phyloP scores from a whole-genome alignment of 2,329 filamentous ascomycete genomes.

The Diaporthe vaccinii region DNA sequence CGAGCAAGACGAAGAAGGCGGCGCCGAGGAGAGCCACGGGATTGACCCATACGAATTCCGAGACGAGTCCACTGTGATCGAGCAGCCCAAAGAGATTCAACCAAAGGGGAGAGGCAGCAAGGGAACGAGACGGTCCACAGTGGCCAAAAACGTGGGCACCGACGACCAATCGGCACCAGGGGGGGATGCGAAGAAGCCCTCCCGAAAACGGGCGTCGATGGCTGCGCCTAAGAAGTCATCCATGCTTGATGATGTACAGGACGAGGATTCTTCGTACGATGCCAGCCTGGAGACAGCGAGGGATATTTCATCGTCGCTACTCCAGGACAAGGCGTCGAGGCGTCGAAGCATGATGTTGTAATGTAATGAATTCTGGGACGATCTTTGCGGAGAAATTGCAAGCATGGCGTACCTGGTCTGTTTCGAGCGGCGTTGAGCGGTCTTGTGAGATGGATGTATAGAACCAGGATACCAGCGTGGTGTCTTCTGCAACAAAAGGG shows the following conservation, averaged over 20 bases:
- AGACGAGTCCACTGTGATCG: constrained; percentile 58
- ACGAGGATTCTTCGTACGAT: constrained; percentile 49
- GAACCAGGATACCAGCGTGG: constrained; percentile 36
- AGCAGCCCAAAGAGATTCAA: constrained; percentile 37
- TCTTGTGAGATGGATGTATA: not conserved
- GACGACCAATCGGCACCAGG: constrained; percentile 39
- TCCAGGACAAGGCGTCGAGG: constrained; percentile 56
- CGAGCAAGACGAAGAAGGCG: constrained; percentile 20
- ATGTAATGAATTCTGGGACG: constrained; percentile 50
- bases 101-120: constrained; percentile 48
- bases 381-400: not conserved
- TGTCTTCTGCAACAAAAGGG: constrained; percentile 32
- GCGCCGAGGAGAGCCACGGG: constrained; percentile 3
- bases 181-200: constrained; percentile 42
- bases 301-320: constrained; percentile 39
- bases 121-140: constrained; percentile 46
- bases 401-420: constrained; percentile 23
- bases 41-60: constrained; percentile 69
- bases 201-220: constrained; percentile 60
- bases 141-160: constrained; percentile 40
- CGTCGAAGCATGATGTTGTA: constrained; percentile 71
- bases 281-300: constrained; percentile 47
- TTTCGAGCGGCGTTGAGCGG: constrained; percentile 5
- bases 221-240: constrained; percentile 52
- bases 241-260: constrained; percentile 47